These are phyloP conservation scores for Parietichytrium sp. DNA, from an alignment of 108 stramenopile species.

Conservation along the genomic window DNA sequence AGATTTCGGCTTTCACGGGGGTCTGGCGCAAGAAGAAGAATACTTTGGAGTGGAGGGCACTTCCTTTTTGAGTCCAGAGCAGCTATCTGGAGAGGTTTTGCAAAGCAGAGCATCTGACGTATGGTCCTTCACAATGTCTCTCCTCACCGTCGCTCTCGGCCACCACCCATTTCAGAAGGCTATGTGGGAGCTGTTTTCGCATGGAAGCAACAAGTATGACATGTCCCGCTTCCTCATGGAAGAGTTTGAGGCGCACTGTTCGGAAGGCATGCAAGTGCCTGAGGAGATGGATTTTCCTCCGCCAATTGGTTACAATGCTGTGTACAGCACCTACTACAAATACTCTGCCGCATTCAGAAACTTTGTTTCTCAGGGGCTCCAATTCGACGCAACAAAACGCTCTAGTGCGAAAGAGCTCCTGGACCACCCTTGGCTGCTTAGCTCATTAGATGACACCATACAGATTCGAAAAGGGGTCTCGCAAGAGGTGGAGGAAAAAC, in stretches of 20 bases:
- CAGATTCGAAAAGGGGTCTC: background rate
- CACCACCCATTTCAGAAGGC: conserved; percentile 15
- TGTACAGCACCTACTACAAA: background rate
- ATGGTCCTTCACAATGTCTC: background rate
- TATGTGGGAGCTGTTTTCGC: background rate
- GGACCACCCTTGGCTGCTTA: background rate
- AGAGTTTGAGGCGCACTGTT: background rate
- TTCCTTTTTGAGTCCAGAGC: background rate
- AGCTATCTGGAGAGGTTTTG: background rate
- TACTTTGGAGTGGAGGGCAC: too few relatives aligned
- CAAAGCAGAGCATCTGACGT: background rate
- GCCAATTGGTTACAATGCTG: background rate
- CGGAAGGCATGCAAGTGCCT: background rate
- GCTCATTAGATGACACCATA: background rate
- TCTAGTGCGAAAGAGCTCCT: background rate
- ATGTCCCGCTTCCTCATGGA: background rate
- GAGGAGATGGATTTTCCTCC: background rate
- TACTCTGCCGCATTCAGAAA: background rate
- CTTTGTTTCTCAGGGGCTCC: background rate
- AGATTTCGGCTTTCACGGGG: background rate
- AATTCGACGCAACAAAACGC: background rate
- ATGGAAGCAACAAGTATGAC: background rate
- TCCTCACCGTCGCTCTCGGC: background rate
- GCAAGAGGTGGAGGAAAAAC: background rate
- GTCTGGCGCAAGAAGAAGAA: too few relatives aligned